Percentiles rank a stretch among this genome's conserved stretches.
These are phyloP conservation scores for Epipyxis sp. DNA, from an alignment of 108 stramenopile species.

Conservation along the genomic window DNA sequence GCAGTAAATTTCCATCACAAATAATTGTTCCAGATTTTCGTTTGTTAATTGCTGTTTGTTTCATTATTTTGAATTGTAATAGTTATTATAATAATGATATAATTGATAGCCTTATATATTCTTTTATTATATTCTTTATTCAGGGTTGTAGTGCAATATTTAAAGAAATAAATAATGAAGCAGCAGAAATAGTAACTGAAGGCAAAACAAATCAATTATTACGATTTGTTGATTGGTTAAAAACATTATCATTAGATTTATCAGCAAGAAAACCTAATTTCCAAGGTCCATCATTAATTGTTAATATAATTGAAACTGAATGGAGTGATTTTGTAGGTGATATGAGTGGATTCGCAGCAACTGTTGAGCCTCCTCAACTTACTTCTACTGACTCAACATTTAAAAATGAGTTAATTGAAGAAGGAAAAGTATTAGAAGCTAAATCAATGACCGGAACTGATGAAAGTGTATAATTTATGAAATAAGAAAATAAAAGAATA, in stretches of 20 bases:
- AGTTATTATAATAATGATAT: no score
- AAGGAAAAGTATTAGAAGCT: no score
- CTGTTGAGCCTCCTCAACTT: neutral
- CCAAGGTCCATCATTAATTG: neutral
- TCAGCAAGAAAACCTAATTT: neutral
- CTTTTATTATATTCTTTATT: no score
- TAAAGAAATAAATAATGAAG: neutral
- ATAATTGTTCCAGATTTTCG: no score
- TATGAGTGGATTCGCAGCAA: neutral
- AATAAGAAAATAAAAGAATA: no score
- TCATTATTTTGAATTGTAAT: no score
- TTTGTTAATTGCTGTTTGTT: no score
- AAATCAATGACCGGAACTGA: neutral
- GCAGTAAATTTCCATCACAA: no score
- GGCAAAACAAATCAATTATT: neutral
- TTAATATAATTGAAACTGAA: neutral
- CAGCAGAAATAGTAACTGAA: neutral
- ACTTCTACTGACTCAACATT: neutral
- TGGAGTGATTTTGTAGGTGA: neutral
- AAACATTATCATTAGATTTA: neutral
- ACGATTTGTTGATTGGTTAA: neutral
- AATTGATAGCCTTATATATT: no score
- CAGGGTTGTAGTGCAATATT: neutral
- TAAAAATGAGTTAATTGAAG: no score
- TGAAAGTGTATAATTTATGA: neutral